Percentiles rank a stretch among this genome's conserved stretches.
Evolutionary conservation across 2,329 filamentous ascomycete genomes (phyloP).

Genomic region (Aspergillus brasiliensis): DNA sequence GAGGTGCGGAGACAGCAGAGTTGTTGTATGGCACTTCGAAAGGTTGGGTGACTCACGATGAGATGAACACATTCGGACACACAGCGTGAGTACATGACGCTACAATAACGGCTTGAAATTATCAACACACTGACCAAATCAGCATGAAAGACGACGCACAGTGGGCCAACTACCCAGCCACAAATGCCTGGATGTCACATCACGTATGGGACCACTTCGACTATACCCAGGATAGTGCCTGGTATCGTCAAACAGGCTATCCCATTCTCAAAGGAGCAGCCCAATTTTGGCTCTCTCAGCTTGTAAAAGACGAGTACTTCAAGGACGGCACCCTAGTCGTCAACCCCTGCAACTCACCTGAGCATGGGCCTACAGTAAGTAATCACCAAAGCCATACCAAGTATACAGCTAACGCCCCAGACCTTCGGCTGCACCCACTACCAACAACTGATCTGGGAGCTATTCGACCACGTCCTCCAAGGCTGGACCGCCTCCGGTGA

Average conservation of each 20-base stretch:
- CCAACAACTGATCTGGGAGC: slow-evolving; percentile 37
- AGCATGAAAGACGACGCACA: slow-evolving; percentile 48
- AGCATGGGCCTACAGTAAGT: slow-evolving; percentile 52
- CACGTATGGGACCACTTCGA: slow-evolving; percentile 61
- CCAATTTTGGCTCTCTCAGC: slow-evolving; percentile 59
- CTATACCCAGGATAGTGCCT: slow-evolving; percentile 53
- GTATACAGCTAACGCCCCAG: neutral
- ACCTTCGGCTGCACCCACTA: slow-evolving; percentile 31
- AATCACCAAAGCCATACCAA: no score
- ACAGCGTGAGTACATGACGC: slow-evolving; percentile 39
- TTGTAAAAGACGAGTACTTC: slow-evolving; percentile 54
- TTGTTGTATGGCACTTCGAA: slow-evolving; percentile 54
- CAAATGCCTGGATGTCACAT: slow-evolving; percentile 62
- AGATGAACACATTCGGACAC: slow-evolving; percentile 62
- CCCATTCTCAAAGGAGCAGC: slow-evolving; percentile 57
- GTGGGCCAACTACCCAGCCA: slow-evolving; percentile 43
- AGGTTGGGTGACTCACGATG: slow-evolving; percentile 60
- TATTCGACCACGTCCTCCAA: slow-evolving; percentile 44
- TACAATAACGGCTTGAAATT: no score
- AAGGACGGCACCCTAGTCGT: slow-evolving; percentile 57
- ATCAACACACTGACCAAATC: neutral
- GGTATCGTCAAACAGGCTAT: slow-evolving; percentile 52
- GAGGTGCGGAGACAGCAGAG: slow-evolving; percentile 56
- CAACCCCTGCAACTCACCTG: slow-evolving; percentile 62
- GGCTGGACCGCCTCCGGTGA: slow-evolving; percentile 39